Evolutionary conservation across 2,329 filamentous ascomycete genomes (phyloP), one percentile per base, ranked within the genome.

Genomic region (Alternaria consortialis): DNA sequence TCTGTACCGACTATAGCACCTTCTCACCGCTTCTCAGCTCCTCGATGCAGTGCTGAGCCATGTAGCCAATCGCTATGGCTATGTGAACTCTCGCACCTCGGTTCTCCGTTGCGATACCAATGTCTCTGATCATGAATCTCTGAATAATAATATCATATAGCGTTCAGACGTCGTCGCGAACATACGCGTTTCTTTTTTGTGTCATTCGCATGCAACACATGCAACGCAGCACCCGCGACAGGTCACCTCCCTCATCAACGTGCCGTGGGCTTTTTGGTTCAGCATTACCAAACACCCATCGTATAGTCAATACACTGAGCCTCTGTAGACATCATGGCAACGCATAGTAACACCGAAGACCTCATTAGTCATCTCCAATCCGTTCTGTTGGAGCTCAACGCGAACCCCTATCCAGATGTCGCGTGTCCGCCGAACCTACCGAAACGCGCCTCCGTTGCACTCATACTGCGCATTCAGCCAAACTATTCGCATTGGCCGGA

Each of bases 401-500:
- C 76, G 4, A 76, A 81, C 53, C 82, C 83, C 20, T 86, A 84
- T 64, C 83, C 84, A 1, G 74, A 82, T 40, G 76, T 86, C 43
- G 75, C 80, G 13, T 84, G 81, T 53, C 84, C 84, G 25, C 81
- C 83, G 20, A 73, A 76, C 34, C 82, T 84, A 67, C 84, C 83
- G 61, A 87, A 86, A 72, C 83, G 88, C 62, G 88, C 88, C n/a
- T 88, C 87, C 3, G 88, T 91, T 40, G 88, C 88, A 23, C 77
- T 90, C 48, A 85, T 90, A 48, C 79, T 91, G 48, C 87, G 88
- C 63, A 81, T 91, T 27, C 84, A 87, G 53, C 87, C 88, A 15
- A 81, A 83, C 15, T 86, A 85, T 71, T 70, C 83, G 25, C 82
- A 88, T 68, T 85, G 83, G 80, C 85, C 86, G 7, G 69, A 78